Evolutionary conservation across 1,284 basidiomycete genomes (phyloP), one percentile per base, ranked within the genome.

Genomic region (Rhodotorula sp.): DNA sequence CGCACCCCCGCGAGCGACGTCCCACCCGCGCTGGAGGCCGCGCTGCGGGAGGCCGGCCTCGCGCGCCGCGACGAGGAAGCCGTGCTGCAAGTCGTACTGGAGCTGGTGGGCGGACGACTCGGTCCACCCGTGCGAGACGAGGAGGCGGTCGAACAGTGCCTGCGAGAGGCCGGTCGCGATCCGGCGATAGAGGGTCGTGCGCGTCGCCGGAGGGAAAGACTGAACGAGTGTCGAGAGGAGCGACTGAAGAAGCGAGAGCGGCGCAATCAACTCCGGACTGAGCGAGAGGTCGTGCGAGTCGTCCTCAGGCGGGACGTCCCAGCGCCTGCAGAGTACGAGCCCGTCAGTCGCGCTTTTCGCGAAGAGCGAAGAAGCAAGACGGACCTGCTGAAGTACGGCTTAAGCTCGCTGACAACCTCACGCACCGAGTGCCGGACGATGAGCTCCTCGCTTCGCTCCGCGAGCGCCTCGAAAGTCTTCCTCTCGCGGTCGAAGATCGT

Each of bases 401-500:
- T 91, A 44, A 95, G 83, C 50, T 87, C 86, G 25, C 82, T 81
- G 81, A 94, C 90, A 48, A 94, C 88, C 80, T 96, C 93, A 3
- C 86, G 85, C 63, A 87, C 89, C 29, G 93, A 85, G 78, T 91
- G 90, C 70, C 89, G 88, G 25, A 92, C 86, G 44, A 93, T 86
- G 86, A 96, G 90, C 66, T 91, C 90, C 79, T 95, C 91, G 1
- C 91, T 88, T n/a, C 92, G 86, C 19, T 81, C 82, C 3, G 84
- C 84, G n/a, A 94, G 81, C 27, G 83, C 83, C 25, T 82, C 82
- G 77, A 91, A 96, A 72, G 86, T 85, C 2, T 82, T 80, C n/a
- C 53, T 32, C 44, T 72, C 70, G 25, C 71, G 69, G 54, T 71
- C 74, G 5, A 86, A 84, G 9, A 82, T 80, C 19, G 67, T 77